Conservation (phyloP, 345 rosid genomes). For the Heritiera fomes region DNA sequence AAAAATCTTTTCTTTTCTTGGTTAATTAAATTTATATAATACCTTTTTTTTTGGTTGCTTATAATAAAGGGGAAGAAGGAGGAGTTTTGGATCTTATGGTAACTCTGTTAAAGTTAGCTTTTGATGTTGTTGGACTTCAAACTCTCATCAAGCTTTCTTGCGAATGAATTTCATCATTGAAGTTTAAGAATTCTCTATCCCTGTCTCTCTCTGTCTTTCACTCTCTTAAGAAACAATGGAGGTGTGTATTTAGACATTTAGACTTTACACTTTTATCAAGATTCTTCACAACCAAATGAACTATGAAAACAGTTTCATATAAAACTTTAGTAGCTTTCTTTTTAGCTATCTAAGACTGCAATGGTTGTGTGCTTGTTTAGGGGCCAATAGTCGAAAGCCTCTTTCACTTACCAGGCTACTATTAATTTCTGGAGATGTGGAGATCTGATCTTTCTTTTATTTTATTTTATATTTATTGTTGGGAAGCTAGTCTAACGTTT, state of each 20-base stretch:
- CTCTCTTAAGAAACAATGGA: constrained; percentile 11
- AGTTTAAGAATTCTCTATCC: not conserved
- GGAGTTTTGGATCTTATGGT: constrained; percentile 9
- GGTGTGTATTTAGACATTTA: not conserved
- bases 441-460: not conserved
- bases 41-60: constrained; percentile 6
- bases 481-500: not conserved
- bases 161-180: not conserved
- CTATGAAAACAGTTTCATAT: not conserved
- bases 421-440: not conserved
- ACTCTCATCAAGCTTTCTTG: constrained; percentile 14
- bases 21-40: not conserved
- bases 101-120: not conserved
- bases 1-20: not conserved
- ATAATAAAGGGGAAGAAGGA: not conserved
- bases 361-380: not conserved
- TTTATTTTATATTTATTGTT: constrained; percentile 6
- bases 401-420: not conserved
- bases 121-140: constrained; percentile 11
- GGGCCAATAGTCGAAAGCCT: not conserved
- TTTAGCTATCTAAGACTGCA: not conserved
- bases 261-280: not conserved
- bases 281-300: not conserved
- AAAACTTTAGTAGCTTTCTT: not conserved
- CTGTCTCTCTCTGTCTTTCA: not conserved